Conservation (phyloP, 2,329 filamentous ascomycete genomes). For the Trichophyton mentagrophytes region DNA sequence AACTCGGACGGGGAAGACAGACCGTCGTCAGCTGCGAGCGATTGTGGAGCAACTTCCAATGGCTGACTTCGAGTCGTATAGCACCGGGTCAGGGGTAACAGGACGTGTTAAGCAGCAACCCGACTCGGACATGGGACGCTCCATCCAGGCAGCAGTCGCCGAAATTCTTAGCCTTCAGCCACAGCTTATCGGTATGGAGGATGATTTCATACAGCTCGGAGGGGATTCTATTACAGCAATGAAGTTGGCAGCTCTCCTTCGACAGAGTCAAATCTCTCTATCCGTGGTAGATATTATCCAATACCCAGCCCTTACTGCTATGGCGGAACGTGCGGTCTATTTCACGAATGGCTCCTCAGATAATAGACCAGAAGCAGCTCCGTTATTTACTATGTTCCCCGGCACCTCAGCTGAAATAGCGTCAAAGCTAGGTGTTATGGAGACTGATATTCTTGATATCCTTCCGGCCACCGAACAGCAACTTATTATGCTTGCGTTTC, state of each 20-base stretch:
- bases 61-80: background rate
- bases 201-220: background rate
- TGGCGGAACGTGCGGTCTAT: too few relatives aligned
- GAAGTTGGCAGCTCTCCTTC: background rate
- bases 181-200: background rate
- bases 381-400: too few relatives aligned
- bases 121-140: too few relatives aligned
- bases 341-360: too few relatives aligned
- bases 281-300: too few relatives aligned
- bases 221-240: background rate
- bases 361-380: too few relatives aligned
- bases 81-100: background rate
- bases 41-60: slow-evolving; percentile 11
- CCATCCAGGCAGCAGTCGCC: background rate
- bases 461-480: background rate
- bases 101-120: too few relatives aligned
- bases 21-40: slow-evolving; percentile 13
- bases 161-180: background rate
- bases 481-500: too few relatives aligned
- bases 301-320: too few relatives aligned
- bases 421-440: too few relatives aligned
- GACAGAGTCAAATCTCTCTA: background rate
- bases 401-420: too few relatives aligned
- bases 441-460: background rate
- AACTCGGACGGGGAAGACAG: slow-evolving; percentile 2